phyloP scores from a whole-genome alignment of 768 basidiomycete species.

The Trametes cubensis region DNA sequence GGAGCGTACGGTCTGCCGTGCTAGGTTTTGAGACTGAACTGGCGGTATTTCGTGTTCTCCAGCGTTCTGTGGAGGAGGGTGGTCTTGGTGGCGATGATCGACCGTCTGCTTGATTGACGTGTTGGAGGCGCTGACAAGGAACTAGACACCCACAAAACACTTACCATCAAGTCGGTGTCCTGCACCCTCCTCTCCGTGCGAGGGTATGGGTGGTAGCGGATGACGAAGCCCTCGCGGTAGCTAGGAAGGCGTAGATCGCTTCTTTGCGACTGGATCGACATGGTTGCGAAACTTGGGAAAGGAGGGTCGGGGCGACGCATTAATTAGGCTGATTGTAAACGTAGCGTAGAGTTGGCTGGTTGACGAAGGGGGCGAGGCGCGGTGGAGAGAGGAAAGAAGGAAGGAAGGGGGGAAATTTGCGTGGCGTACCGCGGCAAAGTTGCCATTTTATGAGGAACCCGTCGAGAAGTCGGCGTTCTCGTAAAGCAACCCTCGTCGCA shows the following conservation, averaged over 20 bases:
- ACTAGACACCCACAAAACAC: conserved; percentile 1
- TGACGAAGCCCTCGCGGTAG: conserved; percentile 21
- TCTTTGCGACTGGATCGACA: conserved; percentile 1
- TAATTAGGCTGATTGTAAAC: neutral
- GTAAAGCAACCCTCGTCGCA: conserved; percentile 14
- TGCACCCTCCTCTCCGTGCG: conserved; percentile 1
- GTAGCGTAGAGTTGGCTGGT: neutral
- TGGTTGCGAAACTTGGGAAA: conserved; percentile 20
- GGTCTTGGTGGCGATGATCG: conserved; percentile 7
- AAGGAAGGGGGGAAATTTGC: neutral
- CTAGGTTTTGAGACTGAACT: neutral
- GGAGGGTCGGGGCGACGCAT: conserved; percentile 4
- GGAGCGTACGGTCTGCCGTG: too few relatives aligned
- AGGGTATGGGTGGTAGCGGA: conserved; percentile 22
- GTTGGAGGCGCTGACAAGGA: neutral
- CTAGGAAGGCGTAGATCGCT: conserved; percentile 19
- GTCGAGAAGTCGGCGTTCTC: conserved; percentile 11
- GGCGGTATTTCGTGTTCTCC: neutral
- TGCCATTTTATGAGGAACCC: conserved; percentile 1
- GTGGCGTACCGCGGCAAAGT: conserved; percentile 1
- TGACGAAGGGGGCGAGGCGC: neutral
- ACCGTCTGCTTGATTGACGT: conserved; percentile 6
- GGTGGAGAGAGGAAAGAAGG: neutral
- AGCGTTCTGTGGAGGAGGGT: too few relatives aligned
- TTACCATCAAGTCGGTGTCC: conserved; percentile 14